Percentiles rank a stretch among this genome's conserved stretches.
Evolutionary conservation across 179 eudicot species (phyloP).

Genomic region (Nepenthes alata): DNA sequence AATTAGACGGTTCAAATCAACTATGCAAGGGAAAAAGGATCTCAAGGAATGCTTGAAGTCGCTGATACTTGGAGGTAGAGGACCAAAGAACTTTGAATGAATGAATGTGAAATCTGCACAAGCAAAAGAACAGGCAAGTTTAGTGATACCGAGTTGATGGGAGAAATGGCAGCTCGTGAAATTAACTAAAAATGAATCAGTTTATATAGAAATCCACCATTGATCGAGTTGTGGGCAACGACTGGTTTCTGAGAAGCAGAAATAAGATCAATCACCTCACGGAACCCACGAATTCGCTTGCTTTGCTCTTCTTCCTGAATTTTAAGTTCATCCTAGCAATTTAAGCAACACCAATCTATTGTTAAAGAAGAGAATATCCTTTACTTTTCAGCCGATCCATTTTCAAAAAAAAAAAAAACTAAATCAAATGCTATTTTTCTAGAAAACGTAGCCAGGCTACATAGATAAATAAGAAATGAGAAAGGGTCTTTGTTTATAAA

Average conservation of each 20-base stretch:
- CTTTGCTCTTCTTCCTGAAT: constrained; percentile 52
- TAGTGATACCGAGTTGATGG: constrained; percentile 4
- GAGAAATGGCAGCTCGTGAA: not conserved
- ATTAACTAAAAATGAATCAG: not conserved
- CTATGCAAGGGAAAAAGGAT: constrained; percentile 42
- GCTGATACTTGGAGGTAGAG: constrained; percentile 56
- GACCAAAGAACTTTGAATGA: constrained; percentile 68
- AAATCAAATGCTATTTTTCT: too few species aligned
- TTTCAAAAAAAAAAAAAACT: too few species aligned
- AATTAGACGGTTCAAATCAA: constrained; percentile 70
- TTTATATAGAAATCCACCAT: constrained; percentile 37
- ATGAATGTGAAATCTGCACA: constrained; percentile 69
- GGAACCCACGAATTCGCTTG: constrained; percentile 66
- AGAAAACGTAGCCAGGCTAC: too few species aligned
- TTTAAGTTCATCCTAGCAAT: constrained; percentile 48
- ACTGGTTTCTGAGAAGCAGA: constrained; percentile 84
- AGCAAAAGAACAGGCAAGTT: not conserved
- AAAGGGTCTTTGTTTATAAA: too few species aligned
- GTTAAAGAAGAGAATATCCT: not conserved
- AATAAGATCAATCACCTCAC: constrained; percentile 88
- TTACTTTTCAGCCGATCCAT: too few species aligned
- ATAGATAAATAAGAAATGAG: too few species aligned
- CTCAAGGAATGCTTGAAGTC: constrained; percentile 54
- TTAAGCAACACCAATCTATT: constrained; percentile 4
- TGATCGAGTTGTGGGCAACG: constrained; percentile 70